Base-by-base conservation (phyloP, 805 yeast species). In the Komagataella kurtzmanii region DNA sequence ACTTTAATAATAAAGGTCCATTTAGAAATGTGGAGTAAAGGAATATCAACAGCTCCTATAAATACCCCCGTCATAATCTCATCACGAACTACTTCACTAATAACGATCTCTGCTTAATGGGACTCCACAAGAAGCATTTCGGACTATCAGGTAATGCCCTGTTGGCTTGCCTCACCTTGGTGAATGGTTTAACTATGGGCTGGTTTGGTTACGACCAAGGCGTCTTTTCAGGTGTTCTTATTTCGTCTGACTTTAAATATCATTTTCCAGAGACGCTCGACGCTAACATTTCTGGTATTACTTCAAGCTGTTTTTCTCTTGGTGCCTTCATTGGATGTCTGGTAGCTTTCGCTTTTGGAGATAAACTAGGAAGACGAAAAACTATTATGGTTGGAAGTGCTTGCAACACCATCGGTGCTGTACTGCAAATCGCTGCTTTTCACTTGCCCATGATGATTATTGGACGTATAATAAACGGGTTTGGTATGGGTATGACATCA, bases 401-500 rank as follows among this genome's bases (percentile, higher is more conserved):
- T 10, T 61, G 80, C 45, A 81, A 89, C 80, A 65, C 77, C 24
- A 58, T 80, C 48, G 95, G 95, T 6, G 77, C 84, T 12, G 69
- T 77, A 18, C 62, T 78, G 48, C 81, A 78, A 58, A 64, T 72
- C 54, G 67, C 80, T 6, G 58, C 80, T 3, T 68, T 72, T 58
- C 66, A 69, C 48, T 70, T 74, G 53, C 62, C 69, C 3, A 68
- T 78, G 45, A 62, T 80, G 46, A 76, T 81, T 59, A 77, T 76
- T 14, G 88, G 88, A 17, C 70, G 89, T 58, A 77, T 75, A 18
- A 69, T 84, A 53, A 77, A 83, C 45, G 91, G 95, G 30, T 55
- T 82, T 4, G 83, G 84, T 30, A 85, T 84, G 51, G 93, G 93
- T 53, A 75, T 80, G 55, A 69, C 82, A 50, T 78, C 88, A 14